These are phyloP conservation scores for Trichocladium uniseriatum DNA, from an alignment of 495 filamentous ascomycete species.

Conservation along the genomic window DNA sequence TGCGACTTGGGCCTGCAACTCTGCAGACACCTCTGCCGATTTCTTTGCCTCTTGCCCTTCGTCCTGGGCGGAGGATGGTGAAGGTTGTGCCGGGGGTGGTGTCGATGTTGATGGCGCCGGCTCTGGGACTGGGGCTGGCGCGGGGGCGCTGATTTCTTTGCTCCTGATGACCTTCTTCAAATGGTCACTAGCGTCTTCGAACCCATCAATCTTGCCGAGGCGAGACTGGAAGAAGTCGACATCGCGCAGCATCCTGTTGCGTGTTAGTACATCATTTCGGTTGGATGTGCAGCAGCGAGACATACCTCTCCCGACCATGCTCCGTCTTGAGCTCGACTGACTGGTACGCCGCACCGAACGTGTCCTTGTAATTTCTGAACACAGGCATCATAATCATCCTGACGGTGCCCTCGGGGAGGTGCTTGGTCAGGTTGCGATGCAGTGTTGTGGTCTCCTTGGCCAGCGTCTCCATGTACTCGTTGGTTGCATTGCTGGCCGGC, in stretches of 20 bases:
- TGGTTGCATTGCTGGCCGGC: constrained; percentile 31
- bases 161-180: constrained; percentile 57
- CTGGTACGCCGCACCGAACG: constrained; percentile 66
- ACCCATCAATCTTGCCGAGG: constrained; percentile 72
- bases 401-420: constrained; percentile 70
- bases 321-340: constrained; percentile 58
- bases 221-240: constrained; percentile 64
- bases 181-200: constrained; percentile 58
- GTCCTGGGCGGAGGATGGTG: too few species aligned
- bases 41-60: neutral
- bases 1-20: neutral
- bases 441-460: constrained; percentile 82
- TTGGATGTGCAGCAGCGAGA: neutral
- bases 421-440: constrained; percentile 77
- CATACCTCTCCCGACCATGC: constrained; percentile 62
- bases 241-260: constrained; percentile 65
- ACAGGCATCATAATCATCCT: constrained; percentile 84
- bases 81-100: neutral
- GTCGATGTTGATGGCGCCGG: neutral
- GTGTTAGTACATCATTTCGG: constrained; percentile 11
- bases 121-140: constrained; percentile 7
- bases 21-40: neutral
- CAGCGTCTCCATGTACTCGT: constrained; percentile 83
- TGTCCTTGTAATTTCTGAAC: constrained; percentile 76
- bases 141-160: constrained; percentile 40